Evolutionary conservation across 75 land plant species (phyloP).

Genomic region (Ceratopteris richardii): DNA sequence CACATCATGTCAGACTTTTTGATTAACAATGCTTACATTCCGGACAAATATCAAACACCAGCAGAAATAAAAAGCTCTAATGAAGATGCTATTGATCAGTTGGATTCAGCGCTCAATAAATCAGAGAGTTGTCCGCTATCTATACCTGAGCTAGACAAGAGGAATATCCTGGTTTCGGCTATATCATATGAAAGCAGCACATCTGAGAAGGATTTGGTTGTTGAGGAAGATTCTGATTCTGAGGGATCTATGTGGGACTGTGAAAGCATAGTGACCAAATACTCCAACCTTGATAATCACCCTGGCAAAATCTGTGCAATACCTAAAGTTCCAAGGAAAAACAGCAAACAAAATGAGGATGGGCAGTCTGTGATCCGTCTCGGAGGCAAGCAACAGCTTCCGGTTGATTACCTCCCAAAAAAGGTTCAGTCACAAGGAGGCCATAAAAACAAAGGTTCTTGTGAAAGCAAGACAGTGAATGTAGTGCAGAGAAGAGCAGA

Average conservation of each 20-base stretch:
- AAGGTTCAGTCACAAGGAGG: conserved; percentile 18
- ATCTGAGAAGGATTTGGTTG: conserved; percentile 30
- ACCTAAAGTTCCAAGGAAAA: conserved; percentile 6
- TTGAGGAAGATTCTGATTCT: conserved; percentile 54
- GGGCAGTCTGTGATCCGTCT: conserved; percentile 43
- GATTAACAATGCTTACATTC: conserved; percentile 28
- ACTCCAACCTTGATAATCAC: conserved; percentile 88
- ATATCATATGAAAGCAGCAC: conserved; percentile 38
- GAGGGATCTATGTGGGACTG: conserved; percentile 88
- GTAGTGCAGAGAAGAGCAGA: conserved; percentile 4
- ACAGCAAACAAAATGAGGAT: background rate
- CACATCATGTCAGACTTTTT: conserved; percentile 39
- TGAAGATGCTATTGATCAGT: too few species aligned
- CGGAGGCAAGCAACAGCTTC: conserved; percentile 65
- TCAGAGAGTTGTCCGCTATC: too few species aligned
- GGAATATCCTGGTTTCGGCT: conserved; percentile 8
- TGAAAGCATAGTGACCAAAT: conserved; percentile 83
- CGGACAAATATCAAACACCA: conserved; percentile 48
- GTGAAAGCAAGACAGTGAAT: conserved; percentile 26
- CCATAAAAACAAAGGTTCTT: background rate
- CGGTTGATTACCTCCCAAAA: conserved; percentile 59
- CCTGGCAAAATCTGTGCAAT: conserved; percentile 63
- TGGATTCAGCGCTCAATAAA: too few species aligned
- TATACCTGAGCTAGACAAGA: background rate
- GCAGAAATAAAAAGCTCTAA: conserved; percentile 13